Percentiles rank a stretch among this genome's conserved stretches.
Conservation (phyloP, 2,329 filamentous ascomycete genomes). For the Pseudohalonectria lignicola region DNA sequence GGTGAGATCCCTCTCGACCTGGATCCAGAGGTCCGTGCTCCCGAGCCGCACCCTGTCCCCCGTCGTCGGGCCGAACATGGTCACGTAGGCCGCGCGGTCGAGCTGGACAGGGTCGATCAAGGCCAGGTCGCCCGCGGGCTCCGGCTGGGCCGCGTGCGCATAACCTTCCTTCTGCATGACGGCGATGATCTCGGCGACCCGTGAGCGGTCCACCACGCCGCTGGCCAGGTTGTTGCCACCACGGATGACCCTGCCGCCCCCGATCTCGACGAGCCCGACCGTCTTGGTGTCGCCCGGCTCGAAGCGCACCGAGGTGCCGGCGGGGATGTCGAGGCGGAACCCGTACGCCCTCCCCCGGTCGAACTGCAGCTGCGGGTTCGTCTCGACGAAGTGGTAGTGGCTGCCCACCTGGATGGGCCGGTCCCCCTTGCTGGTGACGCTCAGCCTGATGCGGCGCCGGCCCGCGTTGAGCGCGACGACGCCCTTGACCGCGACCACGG, state of each 20-base stretch:
- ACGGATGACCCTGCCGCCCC: constrained; percentile 64
- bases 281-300: constrained; percentile 90
- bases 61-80: constrained; percentile 88
- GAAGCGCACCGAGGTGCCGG: constrained; percentile 85
- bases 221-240: constrained; percentile 75
- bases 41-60: constrained; percentile 78
- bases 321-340: constrained; percentile 78
- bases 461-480: constrained; percentile 57
- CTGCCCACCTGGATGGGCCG: constrained; percentile 86
- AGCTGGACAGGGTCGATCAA: constrained; percentile 56
- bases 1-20: constrained; percentile 78
- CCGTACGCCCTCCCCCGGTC: constrained; percentile 76
- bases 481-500: constrained; percentile 60
- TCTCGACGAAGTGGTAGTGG: constrained; percentile 93
- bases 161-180: constrained; percentile 65
- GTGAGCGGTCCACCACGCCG: constrained; percentile 55
- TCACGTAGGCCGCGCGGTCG: constrained; percentile 66
- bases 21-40: constrained; percentile 79
- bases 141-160: constrained; percentile 61
- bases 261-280: constrained; percentile 82
- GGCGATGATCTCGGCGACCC: constrained; percentile 54
- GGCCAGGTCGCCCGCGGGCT: constrained; percentile 35
- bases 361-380: constrained; percentile 83
- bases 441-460: constrained; percentile 60
- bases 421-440: constrained; percentile 78